Evolutionary conservation across 2,329 filamentous ascomycete genomes (phyloP), one percentile per base, ranked within the genome.

Genomic region (Pseudogymnoascus sp.): DNA sequence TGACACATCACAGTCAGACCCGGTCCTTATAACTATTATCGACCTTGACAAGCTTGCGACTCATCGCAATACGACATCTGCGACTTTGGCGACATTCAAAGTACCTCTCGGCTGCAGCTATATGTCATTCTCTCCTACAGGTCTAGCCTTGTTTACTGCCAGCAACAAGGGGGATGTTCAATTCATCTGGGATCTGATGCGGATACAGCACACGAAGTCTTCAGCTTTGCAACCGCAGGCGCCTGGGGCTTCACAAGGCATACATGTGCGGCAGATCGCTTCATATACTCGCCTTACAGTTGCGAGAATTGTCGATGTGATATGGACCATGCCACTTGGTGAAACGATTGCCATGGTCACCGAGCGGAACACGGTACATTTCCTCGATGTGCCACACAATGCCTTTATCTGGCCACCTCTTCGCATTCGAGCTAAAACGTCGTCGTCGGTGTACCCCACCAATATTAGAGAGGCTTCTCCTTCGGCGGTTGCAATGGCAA

Each of bases 281-380:
- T 86, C 92, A 63, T 97, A 96, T 70, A 90, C 90, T 18, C 86
- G 94, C 39, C 88, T 97, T 83, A 97, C 93, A 1, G 88, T 93
- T 57, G 91, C 94, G 2, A 89, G 90, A 60, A 90, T 97, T 61
- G 84, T 97, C 20, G 93, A 97, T 70, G 89, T 96, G 41, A 85
- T 86, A 2, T 99, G 94, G 94, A 88, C 88, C 1, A 82, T 84
- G 60, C 90, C 90, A 3, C 86, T 87, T 61, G 90, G 90, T 20
- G 90, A 96, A 70, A 87, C 89, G 62, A 77, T 95, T 38, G 93
- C 92, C 1, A 86, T 99, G 76, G 86, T 97, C 25, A 97, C 94
- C 0, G 91, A 96, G 69, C 89, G 92, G 67, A 92, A 93, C n/a
- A 99, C 94, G 7, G 86, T 97, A 9, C 94, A 99, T 74, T 83